Base-by-base conservation (phyloP, 306 rosid genomes). In the Ochetophila trinervis region DNA sequence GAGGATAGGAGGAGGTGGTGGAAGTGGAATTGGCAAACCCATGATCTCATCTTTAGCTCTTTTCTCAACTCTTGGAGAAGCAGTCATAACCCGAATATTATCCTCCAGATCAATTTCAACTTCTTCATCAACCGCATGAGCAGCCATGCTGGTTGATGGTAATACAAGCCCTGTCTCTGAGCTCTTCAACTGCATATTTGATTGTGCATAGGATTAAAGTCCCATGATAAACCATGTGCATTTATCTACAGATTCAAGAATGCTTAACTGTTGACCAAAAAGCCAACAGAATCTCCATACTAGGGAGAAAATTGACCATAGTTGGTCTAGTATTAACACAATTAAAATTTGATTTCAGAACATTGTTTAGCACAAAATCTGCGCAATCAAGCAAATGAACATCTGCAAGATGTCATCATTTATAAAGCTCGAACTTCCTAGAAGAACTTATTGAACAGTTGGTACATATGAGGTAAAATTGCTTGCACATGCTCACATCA, bases 61-160 rank as follows among this genome's bases (percentile, higher is more conserved):
- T 62, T 73, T 80, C 63, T 81, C 79, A 70, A 53, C 75, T 76
- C 68, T 81, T 48, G 54, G 45, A 35, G 75, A 71, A 53, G 76
- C 75, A 60, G 79, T 64, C 63, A 72, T 86, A 40, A 24, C 72
- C 68, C 76, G 80, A 69, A 22, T 58, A 60, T 74, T 59, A 27
- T 74, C 79, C 11, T 87, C 86, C 70, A 63, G 74, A 67, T 86
- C 97, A 64, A 83, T 78, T 53, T 93, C 96, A 74, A 83, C 85
- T 30, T 87, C 98, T 70, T 88, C 92, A 15, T 89, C 94, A 44
- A 71, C 73, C 66, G 86, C 88, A 65, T 82, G 88, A 71, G 89
- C 97, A 55, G 96, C 96, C 87, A 91, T 86, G 80, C 96, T 83
- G 66, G 91, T 88, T 40, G 88, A 72, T 65, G 91, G 95, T 51